Base-by-base conservation (phyloP, 75 land plant genomes). In the Picea glauca region DNA sequence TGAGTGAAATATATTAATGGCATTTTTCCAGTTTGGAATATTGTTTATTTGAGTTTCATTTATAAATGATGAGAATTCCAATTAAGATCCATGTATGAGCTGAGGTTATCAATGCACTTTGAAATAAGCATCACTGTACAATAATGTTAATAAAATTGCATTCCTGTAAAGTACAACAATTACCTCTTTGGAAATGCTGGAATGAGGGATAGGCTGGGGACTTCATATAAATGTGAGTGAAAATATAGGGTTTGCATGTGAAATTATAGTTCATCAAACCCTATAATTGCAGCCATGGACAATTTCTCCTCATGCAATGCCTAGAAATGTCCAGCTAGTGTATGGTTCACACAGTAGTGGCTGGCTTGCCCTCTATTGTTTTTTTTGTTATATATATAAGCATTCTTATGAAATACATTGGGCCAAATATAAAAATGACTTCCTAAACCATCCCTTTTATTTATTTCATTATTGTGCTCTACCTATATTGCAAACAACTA, bases 41-140 rank as follows among this genome's bases (percentile, higher is more conserved):
- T 38, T 68, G 72, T 38, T 68, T 68, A 5, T 38, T 35, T 68
- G n/a, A n/a, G n/a, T n/a, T n/a, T n/a, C 72, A 68, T 38, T 18
- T 68, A 38, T 20, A 38, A 46, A 18, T 18, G 46, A 38, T 33
- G 46, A 17, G n/a, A n/a, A 4, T n/a, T 40, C 26, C 23, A 70
- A 38, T 70, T 12, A 26, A 63, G 26, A 63, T 63, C 66, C 20
- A 13, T 66, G 40, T 17, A 66, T 33, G 43, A 38, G n/a, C 7
- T 33, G 70, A 68, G 8, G 73, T 43, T 43, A 2, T n/a, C 23
- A 40, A 40, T 68, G 20, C 6, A 61, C n/a, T 61, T 61, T 5
- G 50, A 46, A 61, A 6, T 61, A 23, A 23, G 8, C 62, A 61
- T n/a, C 23, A 9, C 9, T n/a, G 23, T n/a, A 61, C 23, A 61